These are phyloP conservation scores for Quercus variabilis DNA, from an alignment of 306 rosid species.

Conservation along the genomic window DNA sequence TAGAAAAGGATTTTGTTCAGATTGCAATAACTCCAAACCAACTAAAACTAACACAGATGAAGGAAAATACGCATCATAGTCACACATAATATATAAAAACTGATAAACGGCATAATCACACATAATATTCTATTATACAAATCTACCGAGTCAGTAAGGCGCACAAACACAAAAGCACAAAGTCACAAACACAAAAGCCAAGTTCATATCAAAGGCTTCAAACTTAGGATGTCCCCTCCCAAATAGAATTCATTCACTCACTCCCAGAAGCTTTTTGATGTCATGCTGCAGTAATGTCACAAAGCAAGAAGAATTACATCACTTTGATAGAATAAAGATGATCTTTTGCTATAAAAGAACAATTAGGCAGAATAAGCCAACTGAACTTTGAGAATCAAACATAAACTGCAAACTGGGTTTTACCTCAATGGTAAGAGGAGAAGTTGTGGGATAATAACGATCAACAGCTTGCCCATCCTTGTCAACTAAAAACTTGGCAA, in stretches of 20 bases:
- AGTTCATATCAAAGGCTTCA: background rate
- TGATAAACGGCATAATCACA: background rate
- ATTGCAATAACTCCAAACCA: too few relatives aligned
- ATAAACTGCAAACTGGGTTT: background rate
- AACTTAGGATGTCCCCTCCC: background rate
- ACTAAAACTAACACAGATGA: background rate
- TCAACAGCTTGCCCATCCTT: constrained; percentile 68
- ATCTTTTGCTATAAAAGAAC: background rate
- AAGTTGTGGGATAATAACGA: constrained; percentile 81
- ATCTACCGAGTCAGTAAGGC: background rate
- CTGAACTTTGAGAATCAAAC: background rate
- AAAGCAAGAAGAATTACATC: constrained; percentile 2
- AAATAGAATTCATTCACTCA: constrained; percentile 25
- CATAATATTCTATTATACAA: background rate
- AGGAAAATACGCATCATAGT: background rate
- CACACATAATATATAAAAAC: background rate
- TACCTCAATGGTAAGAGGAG: constrained; percentile 87
- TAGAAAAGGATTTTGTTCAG: too few relatives aligned
- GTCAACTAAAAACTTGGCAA: constrained; percentile 72
- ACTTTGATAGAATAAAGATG: background rate
- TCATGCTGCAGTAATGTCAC: constrained; percentile 42
- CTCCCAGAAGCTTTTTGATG: constrained; percentile 53
- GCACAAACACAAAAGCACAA: background rate
- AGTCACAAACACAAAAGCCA: background rate
- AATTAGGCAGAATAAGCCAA: constrained; percentile 3